phyloP scores from a whole-genome alignment of 768 basidiomycete species.

The Leucocoprinus sp. region DNA sequence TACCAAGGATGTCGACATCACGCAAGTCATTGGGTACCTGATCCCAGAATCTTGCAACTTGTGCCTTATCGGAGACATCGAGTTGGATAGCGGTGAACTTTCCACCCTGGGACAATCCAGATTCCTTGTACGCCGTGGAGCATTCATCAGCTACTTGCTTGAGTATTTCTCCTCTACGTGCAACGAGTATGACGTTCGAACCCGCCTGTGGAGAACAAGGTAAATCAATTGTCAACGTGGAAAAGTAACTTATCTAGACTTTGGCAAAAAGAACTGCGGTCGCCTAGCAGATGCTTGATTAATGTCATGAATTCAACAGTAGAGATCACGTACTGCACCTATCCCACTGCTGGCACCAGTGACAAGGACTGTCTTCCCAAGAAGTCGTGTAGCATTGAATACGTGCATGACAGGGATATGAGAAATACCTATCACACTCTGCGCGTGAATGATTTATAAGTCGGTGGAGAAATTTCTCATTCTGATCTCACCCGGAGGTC shows the following conservation, averaged over 20 bases:
- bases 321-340: conserved; percentile 57
- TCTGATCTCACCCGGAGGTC: too few relatives aligned
- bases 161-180: conserved; percentile 69
- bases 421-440: not conserved
- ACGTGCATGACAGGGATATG: conserved; percentile 47
- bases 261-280: conserved; percentile 87
- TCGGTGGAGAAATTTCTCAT: too few relatives aligned
- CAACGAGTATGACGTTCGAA: conserved; percentile 79
- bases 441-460: too few relatives aligned
- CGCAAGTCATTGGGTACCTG: conserved; percentile 65
- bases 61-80: conserved; percentile 73
- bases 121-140: conserved; percentile 59
- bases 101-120: conserved; percentile 69
- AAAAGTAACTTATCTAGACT: conserved; percentile 28
- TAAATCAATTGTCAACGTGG: not conserved
- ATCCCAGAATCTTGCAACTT: conserved; percentile 61
- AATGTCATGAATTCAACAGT: not conserved
- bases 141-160: conserved; percentile 64
- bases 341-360: conserved; percentile 90
- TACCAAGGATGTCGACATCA: conserved; percentile 79
- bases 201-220: conserved; percentile 51
- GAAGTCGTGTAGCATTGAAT: conserved; percentile 73
- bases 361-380: conserved; percentile 79
- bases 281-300: conserved; percentile 37
- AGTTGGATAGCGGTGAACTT: conserved; percentile 63